A percentile compares a stretch with the other conserved stretches of the same genome.
phyloP scores from a whole-genome alignment of 768 basidiomycete genomes.

The Antrodiella citrinella region DNA sequence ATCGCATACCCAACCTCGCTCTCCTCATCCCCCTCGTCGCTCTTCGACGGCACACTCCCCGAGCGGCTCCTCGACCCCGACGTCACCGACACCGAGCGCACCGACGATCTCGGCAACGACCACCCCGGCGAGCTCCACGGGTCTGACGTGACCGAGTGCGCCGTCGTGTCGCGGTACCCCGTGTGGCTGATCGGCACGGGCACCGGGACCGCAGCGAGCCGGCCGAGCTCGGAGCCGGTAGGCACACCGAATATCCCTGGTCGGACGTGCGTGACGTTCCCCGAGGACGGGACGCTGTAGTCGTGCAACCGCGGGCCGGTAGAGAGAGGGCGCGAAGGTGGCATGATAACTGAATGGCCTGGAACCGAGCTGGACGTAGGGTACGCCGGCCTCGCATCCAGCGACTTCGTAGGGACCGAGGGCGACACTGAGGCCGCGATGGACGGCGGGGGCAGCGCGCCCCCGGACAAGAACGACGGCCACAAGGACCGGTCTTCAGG shows the following conservation, averaged over 20 bases:
- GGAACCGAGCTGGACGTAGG: conserved; percentile 50
- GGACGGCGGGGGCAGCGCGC: conserved; percentile 49
- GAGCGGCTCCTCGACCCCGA: conserved; percentile 28
- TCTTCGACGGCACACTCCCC: conserved; percentile 20
- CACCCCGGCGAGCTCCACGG: conserved; percentile 30
- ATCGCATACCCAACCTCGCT: conserved; percentile 5
- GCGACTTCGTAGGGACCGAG: conserved; percentile 9
- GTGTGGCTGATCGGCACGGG: conserved; percentile 23
- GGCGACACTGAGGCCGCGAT: conserved; percentile 7
- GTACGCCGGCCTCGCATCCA: conserved; percentile 12
- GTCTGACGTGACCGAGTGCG: conserved; percentile 28
- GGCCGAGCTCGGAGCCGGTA: conserved; percentile 13
- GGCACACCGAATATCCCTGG: conserved; percentile 45
- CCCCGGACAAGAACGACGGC: conserved; percentile 76
- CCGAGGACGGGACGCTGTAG: conserved; percentile 41
- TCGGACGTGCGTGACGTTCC: conserved; percentile 49
- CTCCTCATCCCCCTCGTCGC: conserved; percentile 28
- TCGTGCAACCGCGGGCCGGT: conserved; percentile 59
- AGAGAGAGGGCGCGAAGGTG: conserved; percentile 22
- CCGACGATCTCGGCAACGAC: conserved; percentile 48
- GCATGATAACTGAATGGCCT: conserved; percentile 19
- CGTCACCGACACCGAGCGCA: conserved; percentile 20
- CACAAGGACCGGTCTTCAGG: conserved; percentile 93
- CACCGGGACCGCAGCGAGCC: conserved; percentile 13
- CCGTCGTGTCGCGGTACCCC: conserved; percentile 25